Base-by-base conservation (phyloP, 2,329 filamentous ascomycete species). In the Colletotrichum sp. region DNA sequence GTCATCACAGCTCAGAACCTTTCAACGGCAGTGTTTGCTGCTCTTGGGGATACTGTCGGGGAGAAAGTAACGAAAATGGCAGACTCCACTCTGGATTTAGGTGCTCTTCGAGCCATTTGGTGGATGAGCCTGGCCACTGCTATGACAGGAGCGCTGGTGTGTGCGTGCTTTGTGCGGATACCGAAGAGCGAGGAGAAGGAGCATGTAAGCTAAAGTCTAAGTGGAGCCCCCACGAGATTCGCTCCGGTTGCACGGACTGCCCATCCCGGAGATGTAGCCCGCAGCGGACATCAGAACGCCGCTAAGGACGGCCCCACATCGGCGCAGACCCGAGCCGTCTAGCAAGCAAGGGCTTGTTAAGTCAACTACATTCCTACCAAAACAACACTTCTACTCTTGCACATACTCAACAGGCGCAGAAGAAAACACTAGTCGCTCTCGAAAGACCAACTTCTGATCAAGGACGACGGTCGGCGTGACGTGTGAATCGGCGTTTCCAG, bases 21-120 rank as follows among this genome's bases (percentile, higher is more conserved):
- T 21, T 48, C 43, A 2, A 48, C 43, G 43, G 43, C 43, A 21
- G 43, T 48, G 10, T 48, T 48, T 48, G 43, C n/a, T 7, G 43
- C 43, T 48, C 43, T 48, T 12, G 43, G 43, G 3, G 43, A 48
- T 48, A 48, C n/a, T 0, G 10, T n/a, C 0, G n/a, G n/a, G 0
- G 43, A 48, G 10, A 48, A 48, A 5, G 43, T 21, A 0, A 21
- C 43, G n/a, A 7, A 48, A 48, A 48, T 13, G 43, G n/a, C 43
- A 0, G 43, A 48, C 10, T 48, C n/a, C 43, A 48, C 43, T 21
- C n/a, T 48, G 43, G 43, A 48, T 13, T 13, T 48, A 0, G 43
- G 18, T 48, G 43, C 43, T 21, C 43, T 48, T 21, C 43, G 43
- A 48, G 43, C 43, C 4, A 6, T 48, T n/a, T 48, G n/a, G 43